A percentile compares a stretch with the other conserved stretches of the same genome.
Conservation (phyloP, 208 protist species). For the Leishmania guyanensis region DNA sequence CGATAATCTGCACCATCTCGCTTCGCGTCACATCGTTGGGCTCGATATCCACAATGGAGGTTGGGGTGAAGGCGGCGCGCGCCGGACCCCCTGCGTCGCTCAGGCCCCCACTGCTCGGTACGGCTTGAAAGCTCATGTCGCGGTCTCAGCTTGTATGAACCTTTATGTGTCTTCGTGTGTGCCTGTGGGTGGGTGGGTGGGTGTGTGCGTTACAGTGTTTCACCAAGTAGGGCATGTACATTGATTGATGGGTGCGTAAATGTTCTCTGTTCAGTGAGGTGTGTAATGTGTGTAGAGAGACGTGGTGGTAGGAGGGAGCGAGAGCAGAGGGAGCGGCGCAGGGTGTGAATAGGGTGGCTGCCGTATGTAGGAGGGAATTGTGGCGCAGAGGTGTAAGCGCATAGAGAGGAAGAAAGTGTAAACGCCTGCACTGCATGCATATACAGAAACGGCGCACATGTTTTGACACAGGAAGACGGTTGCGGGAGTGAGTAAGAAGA, state of each 20-base stretch:
- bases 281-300: neutral
- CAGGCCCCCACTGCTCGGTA: neutral
- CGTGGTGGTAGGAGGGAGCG: neutral
- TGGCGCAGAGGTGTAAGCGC: neutral
- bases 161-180: neutral
- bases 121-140: constrained; percentile 13
- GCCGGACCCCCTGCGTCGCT: neutral
- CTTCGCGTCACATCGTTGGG: constrained; percentile 63
- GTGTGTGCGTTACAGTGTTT: neutral
- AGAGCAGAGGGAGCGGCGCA: neutral
- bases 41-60: constrained; percentile 59
- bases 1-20: constrained; percentile 75
- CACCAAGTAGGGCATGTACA: neutral
- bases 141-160: neutral
- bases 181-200: no score
- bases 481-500: neutral
- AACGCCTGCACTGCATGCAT: neutral
- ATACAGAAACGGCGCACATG: neutral
- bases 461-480: neutral
- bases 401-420: neutral
- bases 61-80: constrained; percentile 13
- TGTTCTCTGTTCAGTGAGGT: neutral
- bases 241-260: neutral
- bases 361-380: neutral
- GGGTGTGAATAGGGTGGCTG: neutral